Base-by-base conservation (phyloP, 2,329 filamentous ascomycete species). In the Ophiostoma himal-ulmi region DNA sequence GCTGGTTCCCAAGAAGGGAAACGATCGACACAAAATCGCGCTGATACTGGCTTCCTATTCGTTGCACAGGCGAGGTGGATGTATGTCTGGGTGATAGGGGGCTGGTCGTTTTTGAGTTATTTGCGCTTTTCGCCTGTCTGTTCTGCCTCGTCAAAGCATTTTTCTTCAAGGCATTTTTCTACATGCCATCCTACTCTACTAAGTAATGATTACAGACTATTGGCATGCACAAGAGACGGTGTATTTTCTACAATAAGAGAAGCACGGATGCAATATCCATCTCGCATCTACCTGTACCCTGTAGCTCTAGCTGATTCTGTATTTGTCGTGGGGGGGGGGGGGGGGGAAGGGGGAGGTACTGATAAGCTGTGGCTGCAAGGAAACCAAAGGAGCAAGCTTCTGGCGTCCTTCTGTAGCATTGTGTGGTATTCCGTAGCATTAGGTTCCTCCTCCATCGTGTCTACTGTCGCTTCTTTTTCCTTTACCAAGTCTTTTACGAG, bases 1-100 rank as follows among this genome's bases (percentile, higher is more conserved):
- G 70, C 70, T 69, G 67, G 44, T 71, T 71, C 67, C 70, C 60
- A 13, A 30, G 67, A 67, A n/a, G 11, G 70, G 70, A 13, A 67
- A 37, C 22, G 70, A 71, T 71, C 67, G 67, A 36, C 64, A 13
- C 11, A 44, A 41, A 5, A 41, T 17, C 52, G 52, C 8, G 52
- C n/a, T 57, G n/a, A 17, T 57, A 22, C 57, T 22, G 57, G 57
- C 57, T 30, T 62, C 57, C 22, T 34, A 62, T 62, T 62, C 57
- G 57, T 62, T 26, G 26, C 20, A 30, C 57, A 62, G 57, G 57
- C 57, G 57, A 62, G 57, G 57, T 34, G 57, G 57, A 14, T 30
- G 22, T 26, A 5, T 34, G 52, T 30, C 30, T 30, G 30, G 30
- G 30, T 30, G 1, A 54, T 17, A 48, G 14, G 44, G 17, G 44